These are phyloP conservation scores for Persicaria tinctoria DNA, from an alignment of 148 eudicot species.

Conservation along the genomic window DNA sequence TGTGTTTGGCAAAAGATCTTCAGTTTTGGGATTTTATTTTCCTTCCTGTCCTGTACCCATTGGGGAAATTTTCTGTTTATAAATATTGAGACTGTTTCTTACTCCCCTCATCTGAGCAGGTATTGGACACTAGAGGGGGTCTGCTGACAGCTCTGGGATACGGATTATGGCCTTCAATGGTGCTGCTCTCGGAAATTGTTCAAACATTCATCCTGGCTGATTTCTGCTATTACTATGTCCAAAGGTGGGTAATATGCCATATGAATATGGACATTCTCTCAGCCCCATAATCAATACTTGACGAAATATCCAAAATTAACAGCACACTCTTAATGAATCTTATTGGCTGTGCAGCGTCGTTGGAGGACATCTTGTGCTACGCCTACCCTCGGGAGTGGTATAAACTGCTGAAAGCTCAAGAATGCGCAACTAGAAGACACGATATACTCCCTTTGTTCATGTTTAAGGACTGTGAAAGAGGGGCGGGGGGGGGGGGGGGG, in stretches of 20 bases:
- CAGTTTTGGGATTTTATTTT: background rate
- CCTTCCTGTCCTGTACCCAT: background rate
- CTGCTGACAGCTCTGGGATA: constrained; percentile 32
- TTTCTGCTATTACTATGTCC: constrained; percentile 77
- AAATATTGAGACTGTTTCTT: background rate
- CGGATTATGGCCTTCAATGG: constrained; percentile 47
- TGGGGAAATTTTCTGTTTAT: background rate
- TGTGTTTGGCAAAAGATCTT: no score
- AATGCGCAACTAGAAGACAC: background rate
- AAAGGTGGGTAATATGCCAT: constrained; percentile 36
- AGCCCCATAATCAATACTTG: background rate
- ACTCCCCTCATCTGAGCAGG: constrained; percentile 23
- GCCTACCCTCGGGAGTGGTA: constrained; percentile 23
- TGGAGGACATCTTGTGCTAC: constrained; percentile 22
- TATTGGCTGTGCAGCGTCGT: constrained; percentile 12
- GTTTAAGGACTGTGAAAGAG: background rate
- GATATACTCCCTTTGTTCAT: background rate
- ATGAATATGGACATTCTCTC: background rate
- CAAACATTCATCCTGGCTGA: constrained; percentile 88
- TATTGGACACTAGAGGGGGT: constrained; percentile 50
- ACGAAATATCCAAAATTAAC: background rate
- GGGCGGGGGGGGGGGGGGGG: background rate
- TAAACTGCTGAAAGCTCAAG: constrained; percentile 2
- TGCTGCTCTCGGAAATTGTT: constrained; percentile 52
- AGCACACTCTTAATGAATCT: background rate